Percentiles rank a stretch among this genome's conserved stretches.
Evolutionary conservation across 2,329 filamentous ascomycete species (phyloP).

Genomic region (Aureobasidium sp.): DNA sequence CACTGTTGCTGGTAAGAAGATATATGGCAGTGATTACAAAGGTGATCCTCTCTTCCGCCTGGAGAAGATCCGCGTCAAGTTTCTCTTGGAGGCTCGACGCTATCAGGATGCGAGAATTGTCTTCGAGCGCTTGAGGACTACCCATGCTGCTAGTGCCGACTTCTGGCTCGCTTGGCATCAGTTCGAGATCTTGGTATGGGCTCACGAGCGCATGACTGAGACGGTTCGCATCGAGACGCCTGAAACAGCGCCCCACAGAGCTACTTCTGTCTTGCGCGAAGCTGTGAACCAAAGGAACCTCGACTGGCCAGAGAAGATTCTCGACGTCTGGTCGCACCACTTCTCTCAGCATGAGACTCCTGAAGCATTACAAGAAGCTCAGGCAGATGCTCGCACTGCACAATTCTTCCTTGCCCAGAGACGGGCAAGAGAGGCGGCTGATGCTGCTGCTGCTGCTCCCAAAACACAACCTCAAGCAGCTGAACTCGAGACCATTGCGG

Average conservation of each 20-base stretch:
- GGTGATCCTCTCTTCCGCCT: conserved; percentile 86
- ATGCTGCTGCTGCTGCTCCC: conserved; percentile 50
- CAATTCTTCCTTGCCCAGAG: conserved; percentile 54
- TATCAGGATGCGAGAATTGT: conserved; percentile 59
- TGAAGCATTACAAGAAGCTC: conserved; percentile 61
- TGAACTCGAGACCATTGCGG: conserved; percentile 26
- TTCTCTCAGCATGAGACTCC: conserved; percentile 87
- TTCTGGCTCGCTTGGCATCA: conserved; percentile 91
- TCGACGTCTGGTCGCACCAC: conserved; percentile 66
- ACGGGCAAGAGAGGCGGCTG: conserved; percentile 57
- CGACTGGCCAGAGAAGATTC: conserved; percentile 67
- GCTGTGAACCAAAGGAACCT: conserved; percentile 55
- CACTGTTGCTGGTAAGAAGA: conserved; percentile 64
- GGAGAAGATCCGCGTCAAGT: conserved; percentile 87
- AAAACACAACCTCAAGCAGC: conserved; percentile 16
- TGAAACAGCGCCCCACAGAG: conserved; percentile 58
- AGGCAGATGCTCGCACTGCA: conserved; percentile 63
- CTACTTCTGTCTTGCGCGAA: conserved; percentile 67
- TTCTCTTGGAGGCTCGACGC: conserved; percentile 73
- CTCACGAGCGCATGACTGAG: conserved; percentile 46
- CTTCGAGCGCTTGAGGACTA: conserved; percentile 48
- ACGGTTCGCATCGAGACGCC: conserved; percentile 39
- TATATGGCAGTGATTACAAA: conserved; percentile 66
- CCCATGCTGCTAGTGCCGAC: conserved; percentile 69
- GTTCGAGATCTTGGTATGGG: conserved; percentile 77